Evolutionary conservation across 495 filamentous ascomycete genomes (phyloP).

Genomic region (Neurospora sp.): DNA sequence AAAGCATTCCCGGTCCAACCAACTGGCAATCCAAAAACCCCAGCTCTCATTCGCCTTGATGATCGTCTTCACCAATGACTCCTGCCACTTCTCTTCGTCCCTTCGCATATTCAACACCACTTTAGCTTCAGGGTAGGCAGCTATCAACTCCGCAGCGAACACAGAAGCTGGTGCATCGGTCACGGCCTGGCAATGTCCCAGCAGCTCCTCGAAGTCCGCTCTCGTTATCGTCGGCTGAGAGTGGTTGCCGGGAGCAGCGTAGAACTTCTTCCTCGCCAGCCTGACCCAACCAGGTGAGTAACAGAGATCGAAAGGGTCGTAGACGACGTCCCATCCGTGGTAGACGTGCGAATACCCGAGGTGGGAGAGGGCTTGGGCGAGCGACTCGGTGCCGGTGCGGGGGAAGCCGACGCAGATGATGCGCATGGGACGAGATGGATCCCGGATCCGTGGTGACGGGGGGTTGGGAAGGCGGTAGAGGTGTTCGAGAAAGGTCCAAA

Average conservation of each 20-base stretch:
- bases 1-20: constrained; percentile 16
- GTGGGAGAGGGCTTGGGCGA: constrained; percentile 48
- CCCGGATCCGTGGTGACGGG: constrained; percentile 15
- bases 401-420: constrained; percentile 54
- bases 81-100: constrained; percentile 32
- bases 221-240: constrained; percentile 27
- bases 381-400: constrained; percentile 54
- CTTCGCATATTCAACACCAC: constrained; percentile 34
- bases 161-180: constrained; percentile 32
- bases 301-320: constrained; percentile 45
- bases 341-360: constrained; percentile 54
- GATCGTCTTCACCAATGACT: constrained; percentile 13
- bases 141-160: constrained; percentile 33
- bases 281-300: constrained; percentile 44
- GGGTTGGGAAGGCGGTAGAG: constrained; percentile 14
- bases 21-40: constrained; percentile 14
- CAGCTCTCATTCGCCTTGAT: constrained; percentile 15
- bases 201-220: constrained; percentile 39
- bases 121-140: constrained; percentile 37
- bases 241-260: neutral
- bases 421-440: constrained; percentile 52
- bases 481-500: constrained; percentile 20
- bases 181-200: constrained; percentile 34
- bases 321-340: constrained; percentile 56
- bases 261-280: constrained; percentile 18